Conservation (phyloP, 352 stramenopile genomes). For the Globisporangium perplexum region DNA sequence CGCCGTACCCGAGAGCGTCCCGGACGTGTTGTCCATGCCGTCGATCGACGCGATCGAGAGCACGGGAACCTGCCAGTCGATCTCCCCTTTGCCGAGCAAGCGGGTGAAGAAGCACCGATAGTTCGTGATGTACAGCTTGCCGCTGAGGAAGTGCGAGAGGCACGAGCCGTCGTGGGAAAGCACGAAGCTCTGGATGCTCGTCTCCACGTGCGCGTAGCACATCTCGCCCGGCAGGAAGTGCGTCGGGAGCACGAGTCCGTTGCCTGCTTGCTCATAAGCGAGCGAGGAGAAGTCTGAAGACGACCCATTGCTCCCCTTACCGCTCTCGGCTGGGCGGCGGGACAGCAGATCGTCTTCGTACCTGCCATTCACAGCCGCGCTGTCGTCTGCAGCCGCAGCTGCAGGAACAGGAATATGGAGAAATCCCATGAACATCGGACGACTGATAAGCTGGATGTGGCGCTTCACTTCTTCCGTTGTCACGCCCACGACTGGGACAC, state of each 20-base stretch:
- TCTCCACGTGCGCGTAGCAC: constrained; percentile 77
- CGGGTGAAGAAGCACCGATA: constrained; percentile 78
- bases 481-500: constrained; percentile 55
- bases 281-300: not conserved
- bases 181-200: constrained; percentile 55
- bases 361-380: constrained; percentile 9
- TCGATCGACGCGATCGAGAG: constrained; percentile 72
- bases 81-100: constrained; percentile 34
- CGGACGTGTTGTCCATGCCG: constrained; percentile 29
- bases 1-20: constrained; percentile 17
- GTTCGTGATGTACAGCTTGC: constrained; percentile 79
- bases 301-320: not conserved
- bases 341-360: not conserved
- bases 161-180: constrained; percentile 64
- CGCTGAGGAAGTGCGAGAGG: constrained; percentile 60
- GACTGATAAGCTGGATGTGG: constrained; percentile 60
- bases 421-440: constrained; percentile 72
- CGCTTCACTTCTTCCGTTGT: constrained; percentile 79
- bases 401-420: constrained; percentile 35
- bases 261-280: not conserved
- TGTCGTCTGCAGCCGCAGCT: constrained; percentile 7
- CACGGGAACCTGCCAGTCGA: constrained; percentile 76
- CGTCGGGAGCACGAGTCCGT: constrained; percentile 8
- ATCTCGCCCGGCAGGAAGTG: constrained; percentile 65
- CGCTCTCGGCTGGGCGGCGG: not conserved